Evolutionary conservation across 305 asterid genomes (phyloP), one percentile per base, ranked within the genome.

Genomic region (Fraxinus nigra): DNA sequence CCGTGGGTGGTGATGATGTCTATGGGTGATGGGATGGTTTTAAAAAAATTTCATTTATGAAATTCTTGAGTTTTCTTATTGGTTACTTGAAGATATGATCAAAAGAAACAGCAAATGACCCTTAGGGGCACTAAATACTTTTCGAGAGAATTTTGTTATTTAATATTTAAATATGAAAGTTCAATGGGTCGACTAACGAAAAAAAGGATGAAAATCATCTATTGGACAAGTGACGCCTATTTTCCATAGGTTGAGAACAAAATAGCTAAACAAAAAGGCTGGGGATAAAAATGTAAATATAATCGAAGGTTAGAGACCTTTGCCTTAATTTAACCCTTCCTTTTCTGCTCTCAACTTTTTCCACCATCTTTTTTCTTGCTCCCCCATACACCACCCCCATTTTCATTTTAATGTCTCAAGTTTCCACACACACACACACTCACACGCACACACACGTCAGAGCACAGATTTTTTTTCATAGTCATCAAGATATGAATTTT

Each of bases 261-360:
- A 48, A 16, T 48, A 14, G n/a, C 59, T 48, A 48, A 48, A 48
- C 18, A 48, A 14, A 48, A 54, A 54, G 63, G 9, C 8, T n/a
- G 24, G 63, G 9, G 63, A 54, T n/a, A 6, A 54, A 54, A 54
- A 0, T 54, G 24, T 5, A 54, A 54, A 54, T n/a, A n/a, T n/a
- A 54, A n/a, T 54, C 1, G 24, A 54, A 54, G 63, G 63, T 54
- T 54, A 3, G 63, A 5, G 24, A n/a, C 9, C 24, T 54, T 54
- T 5, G 24, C 63, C 63, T n/a, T 54, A n/a, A 54, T n/a, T 54
- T n/a, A 54, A 16, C 24, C 24, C 22, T 1, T n/a, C 24, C 22
- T 56, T 81, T 85, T 80, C 86, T 79, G 51, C 82, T 65, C 78
- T 76, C 88, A 76, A 70, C 65, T 86, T 88, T 84, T 83, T 79